Evolutionary conservation across 1,139 yeast species (phyloP).

Genomic region (Candida neerlandica): DNA sequence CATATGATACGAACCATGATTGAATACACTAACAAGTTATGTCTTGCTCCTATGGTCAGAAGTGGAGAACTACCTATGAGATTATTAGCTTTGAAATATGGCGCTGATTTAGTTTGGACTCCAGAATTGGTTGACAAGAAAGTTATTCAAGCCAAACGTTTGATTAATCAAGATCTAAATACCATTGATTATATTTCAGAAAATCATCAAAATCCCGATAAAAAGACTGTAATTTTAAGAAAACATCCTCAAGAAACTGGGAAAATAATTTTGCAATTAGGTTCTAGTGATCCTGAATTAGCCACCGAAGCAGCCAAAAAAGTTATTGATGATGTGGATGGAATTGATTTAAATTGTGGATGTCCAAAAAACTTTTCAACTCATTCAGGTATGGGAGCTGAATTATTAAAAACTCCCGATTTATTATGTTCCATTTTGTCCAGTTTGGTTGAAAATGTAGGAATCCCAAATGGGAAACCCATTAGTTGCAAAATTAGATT

Average conservation of each 20-base stretch:
- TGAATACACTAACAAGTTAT: slow-evolving; percentile 61
- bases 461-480: slow-evolving; percentile 73
- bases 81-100: slow-evolving; percentile 72
- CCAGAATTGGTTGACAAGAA: slow-evolving; percentile 94
- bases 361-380: slow-evolving; percentile 91
- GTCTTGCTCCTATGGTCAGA: slow-evolving; percentile 94
- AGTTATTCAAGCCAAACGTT: slow-evolving; percentile 67
- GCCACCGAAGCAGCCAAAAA: slow-evolving; percentile 87
- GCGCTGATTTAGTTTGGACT: slow-evolving; percentile 95
- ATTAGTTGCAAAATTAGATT: slow-evolving; percentile 89
- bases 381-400: slow-evolving; percentile 98
- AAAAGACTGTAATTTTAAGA: slow-evolving; percentile 59
- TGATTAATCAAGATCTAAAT: slow-evolving; percentile 52
- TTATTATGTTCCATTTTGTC: slow-evolving; percentile 66
- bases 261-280: slow-evolving; percentile 82
- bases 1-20: slow-evolving; percentile 17
- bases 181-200: slow-evolving; percentile 60
- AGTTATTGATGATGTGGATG: slow-evolving; percentile 85
- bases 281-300: slow-evolving; percentile 77
- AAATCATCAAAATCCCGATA: slow-evolving; percentile 18
- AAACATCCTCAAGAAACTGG: slow-evolving; percentile 60
- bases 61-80: slow-evolving; percentile 93
- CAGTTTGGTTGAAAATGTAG: slow-evolving; percentile 75
- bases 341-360: slow-evolving; percentile 92
- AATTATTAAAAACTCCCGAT: slow-evolving; percentile 80